Conservation (phyloP, 331 rosid genomes). For the Spiraea crenata region DNA sequence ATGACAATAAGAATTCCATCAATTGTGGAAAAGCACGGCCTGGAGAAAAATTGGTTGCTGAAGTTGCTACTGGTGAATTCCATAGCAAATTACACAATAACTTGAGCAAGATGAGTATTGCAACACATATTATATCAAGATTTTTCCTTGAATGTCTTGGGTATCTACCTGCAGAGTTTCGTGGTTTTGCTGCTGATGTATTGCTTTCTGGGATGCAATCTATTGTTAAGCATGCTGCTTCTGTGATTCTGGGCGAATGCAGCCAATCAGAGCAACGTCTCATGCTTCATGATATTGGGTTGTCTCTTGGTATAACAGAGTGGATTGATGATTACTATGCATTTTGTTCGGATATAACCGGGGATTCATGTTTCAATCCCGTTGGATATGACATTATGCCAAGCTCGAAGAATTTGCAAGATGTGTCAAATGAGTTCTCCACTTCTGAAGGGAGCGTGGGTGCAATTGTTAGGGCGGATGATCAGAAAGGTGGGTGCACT, state of each 20-base stretch:
- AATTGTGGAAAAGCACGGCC: constrained; percentile 33
- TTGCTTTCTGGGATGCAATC: constrained; percentile 76
- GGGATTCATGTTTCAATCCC: constrained; percentile 34
- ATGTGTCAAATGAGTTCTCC: constrained; percentile 23
- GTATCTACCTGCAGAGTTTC: constrained; percentile 69
- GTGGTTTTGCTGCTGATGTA: constrained; percentile 61
- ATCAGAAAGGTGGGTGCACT: constrained; percentile 23
- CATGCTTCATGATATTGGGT: constrained; percentile 89
- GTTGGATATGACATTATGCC: constrained; percentile 23
- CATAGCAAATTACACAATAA: constrained; percentile 39
- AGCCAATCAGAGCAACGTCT: constrained; percentile 57
- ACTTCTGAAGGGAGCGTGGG: constrained; percentile 36
- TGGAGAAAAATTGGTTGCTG: constrained; percentile 24
- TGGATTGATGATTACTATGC: constrained; percentile 74
- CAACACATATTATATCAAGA: constrained; percentile 49
- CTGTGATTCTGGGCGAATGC: constrained; percentile 70
- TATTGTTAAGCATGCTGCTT: constrained; percentile 61
- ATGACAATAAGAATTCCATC: constrained; percentile 31
- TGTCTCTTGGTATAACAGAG: constrained; percentile 69
- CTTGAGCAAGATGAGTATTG: constrained; percentile 41
- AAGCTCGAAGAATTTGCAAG: constrained; percentile 34
- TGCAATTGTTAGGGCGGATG: constrained; percentile 24
- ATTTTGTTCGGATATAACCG: constrained; percentile 38
- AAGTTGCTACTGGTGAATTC: constrained; percentile 34
- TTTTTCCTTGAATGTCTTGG: constrained; percentile 78